Percentiles rank a stretch among this genome's conserved stretches.
Conservation (phyloP, 139 green algal genomes). For the Chlorella sp. region DNA sequence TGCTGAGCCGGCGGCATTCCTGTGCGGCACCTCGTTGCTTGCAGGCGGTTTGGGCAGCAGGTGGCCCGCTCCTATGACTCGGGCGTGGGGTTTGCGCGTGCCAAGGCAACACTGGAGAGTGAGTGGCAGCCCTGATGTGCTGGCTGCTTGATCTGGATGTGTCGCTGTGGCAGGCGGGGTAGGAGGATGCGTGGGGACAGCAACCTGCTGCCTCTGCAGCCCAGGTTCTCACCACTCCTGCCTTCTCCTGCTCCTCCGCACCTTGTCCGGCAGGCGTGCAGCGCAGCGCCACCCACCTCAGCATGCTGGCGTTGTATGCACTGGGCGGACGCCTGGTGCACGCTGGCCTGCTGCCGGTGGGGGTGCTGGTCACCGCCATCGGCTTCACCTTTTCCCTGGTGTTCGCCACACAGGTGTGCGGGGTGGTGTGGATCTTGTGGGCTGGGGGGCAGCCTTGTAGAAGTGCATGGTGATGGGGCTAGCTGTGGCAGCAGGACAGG, state of each 20-base stretch:
- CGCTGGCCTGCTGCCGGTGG: conserved; percentile 73
- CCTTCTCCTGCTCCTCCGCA: background rate
- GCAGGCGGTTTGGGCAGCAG: conserved; percentile 73
- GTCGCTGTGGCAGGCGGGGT: too few relatives aligned
- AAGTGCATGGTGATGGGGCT: too few relatives aligned
- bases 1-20: too few relatives aligned
- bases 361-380: conserved; percentile 85
- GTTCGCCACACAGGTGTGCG: conserved; percentile 80
- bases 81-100: conserved; percentile 77
- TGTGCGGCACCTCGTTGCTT: too few relatives aligned
- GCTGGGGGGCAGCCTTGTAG: too few relatives aligned
- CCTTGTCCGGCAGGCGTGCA: conserved; percentile 42
- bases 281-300: conserved; percentile 78
- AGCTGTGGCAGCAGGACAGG: background rate
- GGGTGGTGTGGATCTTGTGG: too few relatives aligned
- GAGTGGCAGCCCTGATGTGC: too few relatives aligned
- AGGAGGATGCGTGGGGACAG: too few relatives aligned
- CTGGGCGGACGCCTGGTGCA: conserved; percentile 85
- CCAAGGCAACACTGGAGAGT: conserved; percentile 78
- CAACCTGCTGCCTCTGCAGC: too few relatives aligned
- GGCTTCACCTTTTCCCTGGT: conserved; percentile 92
- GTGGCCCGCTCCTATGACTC: conserved; percentile 67
- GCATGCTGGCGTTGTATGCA: conserved; percentile 83
- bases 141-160: too few relatives aligned
- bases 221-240: conserved; percentile 27